Conservation (phyloP, 371 early-diverging fungal species). For the Mucor piriformis region DNA sequence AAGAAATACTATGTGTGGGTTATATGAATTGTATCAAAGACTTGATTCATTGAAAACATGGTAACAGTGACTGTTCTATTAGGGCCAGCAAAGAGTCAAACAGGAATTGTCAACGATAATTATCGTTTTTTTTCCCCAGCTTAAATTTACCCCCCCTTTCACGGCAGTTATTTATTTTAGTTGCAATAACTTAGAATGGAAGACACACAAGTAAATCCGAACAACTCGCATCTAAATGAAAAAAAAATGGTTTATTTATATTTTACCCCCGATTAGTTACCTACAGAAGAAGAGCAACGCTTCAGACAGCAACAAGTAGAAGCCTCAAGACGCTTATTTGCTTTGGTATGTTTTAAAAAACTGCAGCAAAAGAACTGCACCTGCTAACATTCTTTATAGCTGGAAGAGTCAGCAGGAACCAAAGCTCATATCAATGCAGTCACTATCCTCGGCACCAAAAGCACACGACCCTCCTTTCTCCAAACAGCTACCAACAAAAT, state of each 20-base stretch:
- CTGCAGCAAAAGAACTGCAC: background rate
- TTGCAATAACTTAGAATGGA: background rate
- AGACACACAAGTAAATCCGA: slow-evolving; percentile 3
- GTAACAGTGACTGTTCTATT: too few species aligned
- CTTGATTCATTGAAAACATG: too few species aligned
- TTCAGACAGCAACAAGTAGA: slow-evolving; percentile 20
- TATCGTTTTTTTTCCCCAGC: slow-evolving; percentile 10
- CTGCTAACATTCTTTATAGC: slow-evolving; percentile 14
- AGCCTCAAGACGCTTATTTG: slow-evolving; percentile 37
- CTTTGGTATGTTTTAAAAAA: slow-evolving; percentile 24
- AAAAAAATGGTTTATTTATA: background rate
- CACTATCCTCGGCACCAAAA: slow-evolving; percentile 45
- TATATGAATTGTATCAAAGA: too few species aligned
- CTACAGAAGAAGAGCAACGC: slow-evolving; percentile 16
- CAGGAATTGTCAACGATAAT: too few species aligned
- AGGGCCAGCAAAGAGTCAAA: too few species aligned
- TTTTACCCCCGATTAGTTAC: slow-evolving; percentile 1
- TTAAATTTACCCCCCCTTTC: background rate
- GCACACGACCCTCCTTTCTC: slow-evolving; percentile 54
- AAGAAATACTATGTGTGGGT: background rate
- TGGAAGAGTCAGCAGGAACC: slow-evolving; percentile 39
- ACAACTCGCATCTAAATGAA: background rate
- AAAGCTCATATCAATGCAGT: slow-evolving; percentile 58
- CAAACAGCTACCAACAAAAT: slow-evolving; percentile 42
- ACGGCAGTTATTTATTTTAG: background rate